Evolutionary conservation across 73 alveolate species (phyloP), one percentile per base, ranked within the genome.

Genomic region (Paramecium biaurelia): DNA sequence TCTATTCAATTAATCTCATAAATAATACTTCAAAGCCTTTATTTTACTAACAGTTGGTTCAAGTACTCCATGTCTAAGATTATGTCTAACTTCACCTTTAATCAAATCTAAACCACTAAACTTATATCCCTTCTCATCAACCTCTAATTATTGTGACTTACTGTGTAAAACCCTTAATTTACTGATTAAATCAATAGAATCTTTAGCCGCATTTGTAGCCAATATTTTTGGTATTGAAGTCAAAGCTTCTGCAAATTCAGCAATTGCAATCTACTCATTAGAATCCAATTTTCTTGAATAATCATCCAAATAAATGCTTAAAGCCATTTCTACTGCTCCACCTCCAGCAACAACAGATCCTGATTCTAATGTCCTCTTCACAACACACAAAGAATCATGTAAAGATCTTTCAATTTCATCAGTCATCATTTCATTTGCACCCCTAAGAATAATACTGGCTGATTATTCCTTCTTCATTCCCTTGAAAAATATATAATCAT

Each of bases 151-250:
- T 92, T 95, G 97, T 45, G 99, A 92, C 45, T 97, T 97, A 70
- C 95, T 95, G 93, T 98, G 99, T 94, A 96, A 95, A 47, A 95
- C 98, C 85, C 98, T 97, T 92, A 98, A 92, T 92, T 98, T 98
- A 53, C 99, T 97, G 26, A 98, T 89, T 57, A 98, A 89, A 70
- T 98, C 99, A 72, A 98, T 97, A 11, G 99, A 99, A 93, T 98
- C 99, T 86, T 97, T 85, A 24, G 99, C 99, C 12, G 99, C 99
- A 87, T 98, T 98, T 43, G 97, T 93, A 41, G 99, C 99, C 53
- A 98, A 97, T 47, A 97, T 96, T 96, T 98, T 98, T 21, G 99
- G 99, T 88, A 98, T 98, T 53, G 97, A 97, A 76, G 95, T 96
- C 32, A 98, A 86, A 38, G 99, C 98, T 92, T 98, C 99, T 1